A percentile compares a stretch with the other conserved stretches of the same genome.
phyloP scores from a whole-genome alignment of 768 basidiomycete genomes.

The Cubamyces sp. region DNA sequence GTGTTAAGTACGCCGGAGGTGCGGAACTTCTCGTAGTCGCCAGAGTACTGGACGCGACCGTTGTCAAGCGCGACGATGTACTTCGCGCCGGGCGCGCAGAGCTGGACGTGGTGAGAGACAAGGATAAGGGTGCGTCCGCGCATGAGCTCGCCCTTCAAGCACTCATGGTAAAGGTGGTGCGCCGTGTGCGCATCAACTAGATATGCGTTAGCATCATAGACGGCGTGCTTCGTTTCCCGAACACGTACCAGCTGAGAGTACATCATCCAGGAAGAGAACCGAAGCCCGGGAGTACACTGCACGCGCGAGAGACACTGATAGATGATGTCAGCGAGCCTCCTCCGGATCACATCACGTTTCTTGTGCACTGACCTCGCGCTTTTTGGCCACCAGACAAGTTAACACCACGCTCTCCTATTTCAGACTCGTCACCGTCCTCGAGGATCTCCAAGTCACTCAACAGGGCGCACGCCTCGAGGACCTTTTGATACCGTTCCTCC shows the following conservation, averaged over 20 bases:
- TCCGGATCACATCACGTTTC: neutral
- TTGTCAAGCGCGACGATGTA: slow-evolving; percentile 87
- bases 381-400: slow-evolving; percentile 60
- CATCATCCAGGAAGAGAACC: slow-evolving; percentile 83
- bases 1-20: slow-evolving; percentile 66
- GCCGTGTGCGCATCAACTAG: slow-evolving; percentile 87
- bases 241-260: slow-evolving; percentile 51
- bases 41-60: slow-evolving; percentile 77
- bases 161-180: slow-evolving; percentile 78
- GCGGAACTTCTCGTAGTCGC: slow-evolving; percentile 65
- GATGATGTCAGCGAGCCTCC: neutral
- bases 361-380: slow-evolving; percentile 46
- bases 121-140: slow-evolving; percentile 81
- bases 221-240: neutral
- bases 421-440: slow-evolving; percentile 86
- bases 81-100: slow-evolving; percentile 77
- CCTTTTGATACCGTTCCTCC: slow-evolving; percentile 73
- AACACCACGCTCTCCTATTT: slow-evolving; percentile 85
- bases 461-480: slow-evolving; percentile 72
- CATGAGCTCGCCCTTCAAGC: slow-evolving; percentile 79
- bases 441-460: slow-evolving; percentile 77
- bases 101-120: slow-evolving; percentile 93
- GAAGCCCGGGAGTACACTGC: slow-evolving; percentile 91
- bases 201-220: neutral
- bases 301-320: slow-evolving; percentile 70